phyloP scores from a whole-genome alignment of 805 yeast genomes.

The Naumovozyma castellii region DNA sequence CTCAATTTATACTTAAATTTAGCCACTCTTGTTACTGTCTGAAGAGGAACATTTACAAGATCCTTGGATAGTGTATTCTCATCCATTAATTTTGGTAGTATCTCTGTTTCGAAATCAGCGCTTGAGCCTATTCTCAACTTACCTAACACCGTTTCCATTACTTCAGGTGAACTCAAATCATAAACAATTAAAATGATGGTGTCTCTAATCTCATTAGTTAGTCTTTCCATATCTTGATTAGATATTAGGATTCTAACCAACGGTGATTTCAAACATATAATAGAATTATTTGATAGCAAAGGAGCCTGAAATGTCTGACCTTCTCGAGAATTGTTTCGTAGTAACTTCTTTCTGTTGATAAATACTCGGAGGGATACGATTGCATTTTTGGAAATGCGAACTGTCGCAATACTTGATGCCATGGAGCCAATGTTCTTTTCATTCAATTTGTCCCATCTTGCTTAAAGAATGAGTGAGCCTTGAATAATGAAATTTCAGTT shows the following conservation, averaged over 20 bases:
- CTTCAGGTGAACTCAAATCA: conserved; percentile 20
- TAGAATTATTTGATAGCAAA: conserved; percentile 28
- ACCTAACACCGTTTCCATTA: conserved; percentile 12
- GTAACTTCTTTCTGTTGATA: conserved; percentile 23
- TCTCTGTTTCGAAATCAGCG: conserved; percentile 14
- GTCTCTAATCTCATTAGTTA: conserved; percentile 21
- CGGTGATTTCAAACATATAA: conserved; percentile 26
- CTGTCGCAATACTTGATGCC: conserved; percentile 20
- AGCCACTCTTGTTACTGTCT: conserved; percentile 19
- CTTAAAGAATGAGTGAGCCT: too few species aligned
- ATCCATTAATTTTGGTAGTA: conserved; percentile 7
- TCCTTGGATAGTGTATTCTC: neutral
- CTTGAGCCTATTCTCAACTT: conserved; percentile 22
- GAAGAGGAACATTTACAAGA: conserved; percentile 10
- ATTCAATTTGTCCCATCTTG: too few species aligned
- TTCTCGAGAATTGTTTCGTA: conserved; percentile 12
- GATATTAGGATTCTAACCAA: conserved; percentile 22
- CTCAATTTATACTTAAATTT: conserved; percentile 21
- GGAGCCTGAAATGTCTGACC: conserved; percentile 26
- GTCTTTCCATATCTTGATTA: conserved; percentile 20
- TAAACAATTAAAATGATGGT: conserved; percentile 22
- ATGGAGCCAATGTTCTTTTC: too few species aligned
- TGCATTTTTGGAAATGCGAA: conserved; percentile 14
- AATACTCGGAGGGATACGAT: conserved; percentile 22
- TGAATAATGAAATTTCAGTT: too few species aligned